These are phyloP conservation scores for Nakazawaea ishiwadae DNA, from an alignment of 805 yeast genomes.

Conservation along the genomic window DNA sequence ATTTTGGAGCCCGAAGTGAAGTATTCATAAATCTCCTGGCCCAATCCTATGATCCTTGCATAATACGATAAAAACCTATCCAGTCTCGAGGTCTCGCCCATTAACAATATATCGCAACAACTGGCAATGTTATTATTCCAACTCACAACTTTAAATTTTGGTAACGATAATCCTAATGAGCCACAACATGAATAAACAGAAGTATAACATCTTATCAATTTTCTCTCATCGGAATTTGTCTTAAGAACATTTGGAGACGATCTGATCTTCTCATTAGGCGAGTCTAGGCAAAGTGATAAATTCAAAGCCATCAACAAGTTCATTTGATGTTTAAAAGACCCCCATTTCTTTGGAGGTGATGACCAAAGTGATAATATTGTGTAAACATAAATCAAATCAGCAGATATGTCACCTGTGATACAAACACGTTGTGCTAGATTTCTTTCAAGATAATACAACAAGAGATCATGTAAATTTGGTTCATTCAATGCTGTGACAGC, in stretches of 20 bases:
- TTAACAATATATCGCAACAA: slow-evolving; percentile 27
- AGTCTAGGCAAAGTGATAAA: slow-evolving; percentile 44
- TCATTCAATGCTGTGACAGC: slow-evolving; percentile 44
- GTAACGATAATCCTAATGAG: slow-evolving; percentile 44
- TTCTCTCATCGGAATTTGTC: slow-evolving; percentile 28
- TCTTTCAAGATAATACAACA: slow-evolving; percentile 40
- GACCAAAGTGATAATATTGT: slow-evolving; percentile 47
- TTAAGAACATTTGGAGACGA: slow-evolving; percentile 21
- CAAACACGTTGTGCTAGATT: slow-evolving; percentile 39
- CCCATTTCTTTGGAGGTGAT: slow-evolving; percentile 46
- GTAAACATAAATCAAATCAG: slow-evolving; percentile 36
- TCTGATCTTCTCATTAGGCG: slow-evolving; percentile 32
- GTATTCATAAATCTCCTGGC: slow-evolving; percentile 44
- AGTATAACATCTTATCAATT: slow-evolving; percentile 36
- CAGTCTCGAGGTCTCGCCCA: slow-evolving; percentile 31
- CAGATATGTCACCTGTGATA: slow-evolving; percentile 38
- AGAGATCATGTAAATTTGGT: slow-evolving; percentile 35
- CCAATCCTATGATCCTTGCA: slow-evolving; percentile 39
- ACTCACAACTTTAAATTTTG: slow-evolving; percentile 43
- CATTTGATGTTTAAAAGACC: slow-evolving; percentile 49
- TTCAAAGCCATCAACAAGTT: slow-evolving; percentile 39
- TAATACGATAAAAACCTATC: slow-evolving; percentile 42
- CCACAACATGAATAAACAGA: slow-evolving; percentile 49
- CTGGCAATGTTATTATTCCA: slow-evolving; percentile 43
- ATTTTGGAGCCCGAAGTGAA: slow-evolving; percentile 25